These are phyloP conservation scores for Neurospora crassa DNA, from an alignment of 2,329 filamentous ascomycete species.

Conservation along the genomic window DNA sequence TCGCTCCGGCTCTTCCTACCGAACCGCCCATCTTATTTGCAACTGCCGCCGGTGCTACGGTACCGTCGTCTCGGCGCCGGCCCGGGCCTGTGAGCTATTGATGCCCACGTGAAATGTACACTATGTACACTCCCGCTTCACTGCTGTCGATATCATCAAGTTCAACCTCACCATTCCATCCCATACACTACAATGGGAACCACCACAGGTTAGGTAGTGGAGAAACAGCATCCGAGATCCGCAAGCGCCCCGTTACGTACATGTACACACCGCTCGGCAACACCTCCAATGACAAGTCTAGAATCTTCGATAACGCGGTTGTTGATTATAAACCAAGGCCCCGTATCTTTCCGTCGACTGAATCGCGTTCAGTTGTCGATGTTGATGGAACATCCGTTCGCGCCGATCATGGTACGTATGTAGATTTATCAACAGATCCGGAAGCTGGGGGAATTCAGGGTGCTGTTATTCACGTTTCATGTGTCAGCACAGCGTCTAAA, in stretches of 20 bases:
- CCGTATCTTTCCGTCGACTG: not conserved
- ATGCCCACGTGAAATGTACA: not conserved
- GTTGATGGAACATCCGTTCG: not conserved
- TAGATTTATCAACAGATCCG: slow-evolving; percentile 24
- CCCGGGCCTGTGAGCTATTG: not conserved
- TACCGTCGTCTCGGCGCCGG: not conserved
- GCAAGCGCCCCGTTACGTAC: not conserved
- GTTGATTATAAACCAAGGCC: not conserved
- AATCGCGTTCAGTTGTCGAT: not conserved
- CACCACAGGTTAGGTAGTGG: not conserved
- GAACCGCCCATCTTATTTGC: not conserved
- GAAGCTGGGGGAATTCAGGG: slow-evolving; percentile 24
- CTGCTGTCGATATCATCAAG: not conserved
- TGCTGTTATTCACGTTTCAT: slow-evolving; percentile 9
- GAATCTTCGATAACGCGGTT: not conserved
- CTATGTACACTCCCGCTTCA: not conserved
- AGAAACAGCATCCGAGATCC: not conserved
- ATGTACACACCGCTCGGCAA: not conserved
- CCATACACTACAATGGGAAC: not conserved
- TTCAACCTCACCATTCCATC: not conserved
- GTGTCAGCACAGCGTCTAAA: not conserved
- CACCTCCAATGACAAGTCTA: not conserved
- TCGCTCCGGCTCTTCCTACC: not conserved
- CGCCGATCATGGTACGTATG: slow-evolving; percentile 12
- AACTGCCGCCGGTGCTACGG: not conserved